Base-by-base conservation (phyloP, 768 basidiomycete species). In the Panus rudis region DNA sequence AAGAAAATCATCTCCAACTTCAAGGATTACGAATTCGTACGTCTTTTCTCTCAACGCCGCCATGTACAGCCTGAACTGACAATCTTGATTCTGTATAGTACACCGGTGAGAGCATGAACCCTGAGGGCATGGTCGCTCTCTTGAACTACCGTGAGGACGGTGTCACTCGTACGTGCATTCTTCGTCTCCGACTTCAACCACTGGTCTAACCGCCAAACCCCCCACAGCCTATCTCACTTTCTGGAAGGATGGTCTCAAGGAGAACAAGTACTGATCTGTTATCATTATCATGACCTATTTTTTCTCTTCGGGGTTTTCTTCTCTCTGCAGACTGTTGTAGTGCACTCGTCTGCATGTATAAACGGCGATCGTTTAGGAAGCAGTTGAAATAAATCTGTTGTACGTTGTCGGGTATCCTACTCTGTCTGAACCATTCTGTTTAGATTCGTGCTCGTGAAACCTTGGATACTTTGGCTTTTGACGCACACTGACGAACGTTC, bases 211-310 rank as follows among this genome's bases (percentile, higher is more conserved):
- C 14, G 16, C 12, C 28, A 20, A n/a, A 25, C 22, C 2, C 23
- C 28, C 30, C 51, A 37, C 52, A 85, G 90, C 91, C 39, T 93
- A 87, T 63, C 79, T 94, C 65, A 92, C 84, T 24, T 88, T 93
- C 75, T 97, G 93, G 93, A 94, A 87, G 69, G 79, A 97, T 66
- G 94, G 96, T 28, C 64, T 92, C 52, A 90, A 92, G 68, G 73
- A 79, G 63, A 59, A 75, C 47, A 92, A 92, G 64, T 72, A 81
- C 50, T 91, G 56, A 59, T 28, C 12, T 60, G 59, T 52, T 49
- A 39, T 24, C 40, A 37, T 49, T 41, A 20, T 34, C 12, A 37
- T 7, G 28, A 20, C 21, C n/a, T 35, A 35, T 35, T 35, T 14
- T 35, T 35, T 35, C n/a, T n/a, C n/a, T 30, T 30, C 28, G 33